These are phyloP conservation scores for Trametes villosa DNA, from an alignment of 768 basidiomycete genomes.

Conservation along the genomic window DNA sequence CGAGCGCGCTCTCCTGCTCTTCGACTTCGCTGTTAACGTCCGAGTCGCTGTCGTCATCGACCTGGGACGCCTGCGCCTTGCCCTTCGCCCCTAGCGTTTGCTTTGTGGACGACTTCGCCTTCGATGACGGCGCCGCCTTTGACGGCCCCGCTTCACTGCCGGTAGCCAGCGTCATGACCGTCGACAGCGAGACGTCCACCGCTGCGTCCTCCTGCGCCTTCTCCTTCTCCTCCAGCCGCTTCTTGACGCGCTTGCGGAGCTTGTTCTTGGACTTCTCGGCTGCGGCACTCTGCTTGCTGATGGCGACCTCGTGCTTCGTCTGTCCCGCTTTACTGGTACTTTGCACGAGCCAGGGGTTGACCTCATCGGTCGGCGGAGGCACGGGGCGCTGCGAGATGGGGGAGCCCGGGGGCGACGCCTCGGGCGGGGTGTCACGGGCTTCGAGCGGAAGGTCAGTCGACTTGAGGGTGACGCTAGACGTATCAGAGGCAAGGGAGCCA, in stretches of 20 bases:
- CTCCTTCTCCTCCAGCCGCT: constrained; percentile 59
- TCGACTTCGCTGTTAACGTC: constrained; percentile 71
- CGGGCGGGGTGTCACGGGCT: constrained; percentile 17
- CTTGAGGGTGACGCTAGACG: constrained; percentile 70
- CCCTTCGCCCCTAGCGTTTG: neutral
- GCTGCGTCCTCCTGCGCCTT: constrained; percentile 72
- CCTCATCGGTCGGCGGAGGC: constrained; percentile 23
- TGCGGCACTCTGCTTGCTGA: constrained; percentile 66
- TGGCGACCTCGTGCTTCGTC: constrained; percentile 74
- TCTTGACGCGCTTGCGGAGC: constrained; percentile 66
- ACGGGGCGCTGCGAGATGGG: constrained; percentile 19
- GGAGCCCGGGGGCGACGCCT: constrained; percentile 26
- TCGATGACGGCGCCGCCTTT: constrained; percentile 21
- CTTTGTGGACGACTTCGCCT: constrained; percentile 26
- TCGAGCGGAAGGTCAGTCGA: constrained; percentile 56
- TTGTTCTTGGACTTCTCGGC: constrained; percentile 73
- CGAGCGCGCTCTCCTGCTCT: constrained; percentile 59
- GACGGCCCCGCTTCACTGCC: constrained; percentile 18
- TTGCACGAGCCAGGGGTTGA: constrained; percentile 82
- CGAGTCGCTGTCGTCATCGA: constrained; percentile 44
- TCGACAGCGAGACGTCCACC: constrained; percentile 74
- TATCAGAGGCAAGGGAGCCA: constrained; percentile 51
- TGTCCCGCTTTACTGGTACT: constrained; percentile 53
- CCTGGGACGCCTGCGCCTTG: neutral
- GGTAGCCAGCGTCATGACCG: constrained; percentile 42